These are phyloP conservation scores for Chalciporus sphaerocephalus DNA, from an alignment of 768 basidiomycete genomes.

Conservation along the genomic window DNA sequence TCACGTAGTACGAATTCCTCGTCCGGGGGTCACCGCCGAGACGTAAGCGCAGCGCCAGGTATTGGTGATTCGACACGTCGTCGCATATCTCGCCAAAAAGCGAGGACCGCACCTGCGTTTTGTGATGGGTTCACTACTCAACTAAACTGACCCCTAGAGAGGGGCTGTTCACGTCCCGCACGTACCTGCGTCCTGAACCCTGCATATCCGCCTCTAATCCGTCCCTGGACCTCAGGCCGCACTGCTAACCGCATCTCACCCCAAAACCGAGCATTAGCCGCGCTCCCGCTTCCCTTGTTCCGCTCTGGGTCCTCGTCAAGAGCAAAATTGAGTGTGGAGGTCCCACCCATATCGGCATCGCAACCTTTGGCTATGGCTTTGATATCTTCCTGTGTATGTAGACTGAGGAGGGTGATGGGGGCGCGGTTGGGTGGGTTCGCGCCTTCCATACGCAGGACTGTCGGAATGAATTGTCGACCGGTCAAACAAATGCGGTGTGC, in stretches of 20 bases:
- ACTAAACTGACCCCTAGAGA: too few species aligned
- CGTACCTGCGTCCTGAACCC: slow-evolving; percentile 83
- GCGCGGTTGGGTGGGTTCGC: slow-evolving; percentile 56
- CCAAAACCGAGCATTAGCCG: slow-evolving; percentile 67
- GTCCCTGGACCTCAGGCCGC: slow-evolving; percentile 58
- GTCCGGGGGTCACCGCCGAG: slow-evolving; percentile 73
- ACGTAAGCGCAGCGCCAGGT: slow-evolving; percentile 75
- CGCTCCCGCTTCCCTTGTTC: slow-evolving; percentile 42
- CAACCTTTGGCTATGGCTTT: slow-evolving; percentile 71
- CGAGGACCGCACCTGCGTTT: slow-evolving; percentile 64
- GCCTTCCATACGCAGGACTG: slow-evolving; percentile 76
- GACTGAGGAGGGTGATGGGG: slow-evolving; percentile 62
- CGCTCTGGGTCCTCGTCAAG: slow-evolving; percentile 52
- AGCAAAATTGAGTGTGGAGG: slow-evolving; percentile 72
- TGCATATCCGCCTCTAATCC: slow-evolving; percentile 82
- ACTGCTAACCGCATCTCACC: slow-evolving; percentile 74
- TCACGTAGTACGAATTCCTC: slow-evolving; percentile 85
- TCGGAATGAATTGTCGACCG: slow-evolving; percentile 2
- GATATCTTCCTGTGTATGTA: slow-evolving; percentile 58
- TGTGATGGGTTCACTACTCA: too few species aligned
- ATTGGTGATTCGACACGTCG: slow-evolving; percentile 78
- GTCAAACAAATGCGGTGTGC: slow-evolving; percentile 10
- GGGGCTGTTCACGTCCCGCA: background rate
- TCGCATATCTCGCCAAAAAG: slow-evolving; percentile 84
- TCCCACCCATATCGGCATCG: slow-evolving; percentile 86